Base-by-base conservation (phyloP, 805 yeast species). In the Wickerhamomyces mucosus region DNA sequence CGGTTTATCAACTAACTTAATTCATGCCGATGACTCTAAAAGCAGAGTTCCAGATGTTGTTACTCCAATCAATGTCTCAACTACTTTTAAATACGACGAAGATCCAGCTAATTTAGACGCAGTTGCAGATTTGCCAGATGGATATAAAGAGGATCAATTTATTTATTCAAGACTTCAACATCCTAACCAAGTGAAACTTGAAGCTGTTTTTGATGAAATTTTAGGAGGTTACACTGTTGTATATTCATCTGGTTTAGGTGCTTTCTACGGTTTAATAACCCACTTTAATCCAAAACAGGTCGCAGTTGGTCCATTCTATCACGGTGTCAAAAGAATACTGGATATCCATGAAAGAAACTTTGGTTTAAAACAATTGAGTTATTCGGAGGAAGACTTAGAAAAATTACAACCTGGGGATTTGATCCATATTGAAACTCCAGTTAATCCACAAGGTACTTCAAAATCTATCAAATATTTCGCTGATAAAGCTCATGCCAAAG, bases 391-490 rank as follows among this genome's bases (percentile, higher is more conserved):
- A 6, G 67, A 72, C 29, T 62, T 83, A 34, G 69, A 63, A 18
- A 51, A 59, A 29, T 40, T 61, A 4, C 52, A 58, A 32, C 57
- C 59, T 47, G 96, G 75, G 26, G 96, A 89, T 51, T 53, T 88
- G 19, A 67, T 89, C 18, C 95, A 85, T 51, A 48, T 85, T 30
- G 95, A 85, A 56, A 74, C 94, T 0, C 96, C 96, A 0, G 78
- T 84, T 21, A 88, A 88, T 55, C 96, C 96, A 13, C 72, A 65
- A 32, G 94, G 95, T 1, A 58, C 64, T 3, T 69, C 77, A 11
- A 65, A 63, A 42, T 84, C 82, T 51, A 69, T 88, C 35, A 54
- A 58, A 25, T 54, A 67, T 29, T 78, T 69, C 47, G 88, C 84
- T 4, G 62, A 71, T 3, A 67, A 65, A 38, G 95, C 95, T 1